Evolutionary conservation across 176 grass and related monocot genomes (phyloP), one percentile per base, ranked within the genome.

Genomic region (Triticum dicoccoides): DNA sequence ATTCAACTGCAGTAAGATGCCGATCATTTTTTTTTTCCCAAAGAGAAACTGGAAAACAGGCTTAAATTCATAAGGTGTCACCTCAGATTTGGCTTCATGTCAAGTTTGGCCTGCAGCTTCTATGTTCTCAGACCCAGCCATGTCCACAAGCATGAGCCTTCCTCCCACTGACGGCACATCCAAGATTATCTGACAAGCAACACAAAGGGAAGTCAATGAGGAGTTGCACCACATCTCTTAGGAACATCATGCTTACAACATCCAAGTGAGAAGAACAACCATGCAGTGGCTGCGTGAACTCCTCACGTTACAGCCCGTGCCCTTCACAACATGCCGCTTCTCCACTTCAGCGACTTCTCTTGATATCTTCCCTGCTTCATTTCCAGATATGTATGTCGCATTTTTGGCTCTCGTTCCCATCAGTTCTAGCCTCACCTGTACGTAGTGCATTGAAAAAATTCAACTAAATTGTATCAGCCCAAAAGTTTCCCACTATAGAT

Each of bases 51-150:
- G 51, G 17, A 18, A 54, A 54, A 18, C 49, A 51, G 12, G 2
- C 15, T 54, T 18, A 54, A 18, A 54, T 54, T 54, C 2, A 5
- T 54, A 51, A 51, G 47, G 47, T 54, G 51, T 17, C 11, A 95
- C 96, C 91, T 98, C 88, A 61, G 95, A 95, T 92, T 92, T 98
- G 62, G 96, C 96, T 88, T 94, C 93, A 78, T 86, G 86, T 41
- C 96, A 88, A 15, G 58, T 89, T 89, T 92, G 90, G 49, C 96
- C 93, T 35, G 86, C 90, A 38, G 96, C 96, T 89, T 98, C 96
- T 21, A 98, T 94, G 69, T 98, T 98, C 24, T 98, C 96, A 15
- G 93, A 98, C 37, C 96, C 96, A 3, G 96, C 96, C 96, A 98
- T 98, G 15, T 98, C 96, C 1, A 98, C 93, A 41, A 98, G 91